Evolutionary conservation across 768 basidiomycete species (phyloP), one percentile per base, ranked within the genome.

Genomic region (Trichaptum fuscoviolaceum): DNA sequence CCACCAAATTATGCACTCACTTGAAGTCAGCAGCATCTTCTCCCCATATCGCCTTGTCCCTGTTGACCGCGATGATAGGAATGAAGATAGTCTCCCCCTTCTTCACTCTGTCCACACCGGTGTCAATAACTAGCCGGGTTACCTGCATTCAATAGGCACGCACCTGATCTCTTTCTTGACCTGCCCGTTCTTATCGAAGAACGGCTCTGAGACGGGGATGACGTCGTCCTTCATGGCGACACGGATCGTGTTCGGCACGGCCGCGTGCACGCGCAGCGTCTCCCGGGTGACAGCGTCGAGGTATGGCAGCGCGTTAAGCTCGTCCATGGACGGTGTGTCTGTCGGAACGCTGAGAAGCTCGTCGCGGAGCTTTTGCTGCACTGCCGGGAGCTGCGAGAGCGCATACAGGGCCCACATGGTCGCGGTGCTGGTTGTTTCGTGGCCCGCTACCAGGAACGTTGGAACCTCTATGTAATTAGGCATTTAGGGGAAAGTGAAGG

Each of bases 211-310:
- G 9, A 88, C 73, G 0, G 87, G 87, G 18, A 88, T 66, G 1
- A 84, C 69, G 62, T 87, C 86, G 63, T 89, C 84, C 63, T 81
- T 78, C 58, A 76, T 77, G 0, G 86, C 84, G 1, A 80, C 71
- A 8, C 86, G 76, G 9, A 78, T 65, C 0, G 81, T 81, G 18
- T 68, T 69, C 0, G 81, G 75, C 2, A 89, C 81, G 0, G 87
- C 86, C 0, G 86, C 64, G 67, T 89, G 79, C 0, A 87, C 60
- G 0, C 89, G 83, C 65, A 90, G 73, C 0, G 82, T 84, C 75
- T 90, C 89, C 8, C 84, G 81, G 1, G 88, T 79, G 10, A 89
- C 82, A 23, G 78, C 78, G 68, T 91, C 91, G n/a, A 93, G 84
- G 70, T 89, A 91, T 0, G 87, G 83, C 2, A 94, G 78, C 3